Conservation (phyloP, 2,329 filamentous ascomycete species). For the Talaromyces piceae region DNA sequence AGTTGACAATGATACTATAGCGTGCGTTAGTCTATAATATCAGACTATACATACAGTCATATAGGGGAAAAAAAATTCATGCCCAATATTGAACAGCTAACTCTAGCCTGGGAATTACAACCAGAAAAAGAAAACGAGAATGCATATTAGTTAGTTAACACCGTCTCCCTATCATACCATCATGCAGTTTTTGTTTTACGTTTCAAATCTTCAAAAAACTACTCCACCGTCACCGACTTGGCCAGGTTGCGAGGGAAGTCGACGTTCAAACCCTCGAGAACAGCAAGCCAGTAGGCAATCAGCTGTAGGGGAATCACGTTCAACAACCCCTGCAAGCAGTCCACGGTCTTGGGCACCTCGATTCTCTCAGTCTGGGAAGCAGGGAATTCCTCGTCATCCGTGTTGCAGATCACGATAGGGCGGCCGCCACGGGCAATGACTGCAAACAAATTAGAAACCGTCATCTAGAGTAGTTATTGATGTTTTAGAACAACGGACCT, state of each 20-base stretch:
- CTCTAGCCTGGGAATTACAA: background rate
- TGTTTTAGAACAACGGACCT: conserved; percentile 45
- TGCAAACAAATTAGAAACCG: conserved; percentile 33
- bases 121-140: conserved; percentile 4
- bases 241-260: conserved; percentile 98
- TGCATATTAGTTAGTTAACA: background rate
- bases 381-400: conserved; percentile 80
- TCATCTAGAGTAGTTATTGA: background rate
- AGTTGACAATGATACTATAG: background rate
- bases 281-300: conserved; percentile 98
- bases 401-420: conserved; percentile 98
- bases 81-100: background rate
- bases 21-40: background rate
- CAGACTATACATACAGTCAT: background rate
- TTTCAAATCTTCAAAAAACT: conserved; percentile 32
- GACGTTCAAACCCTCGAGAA: conserved; percentile 91
- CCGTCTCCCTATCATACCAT: conserved; percentile 5
- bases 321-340: conserved; percentile 89
- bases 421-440: conserved; percentile 93
- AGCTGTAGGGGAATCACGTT: conserved; percentile 97
- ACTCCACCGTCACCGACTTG: conserved; percentile 99
- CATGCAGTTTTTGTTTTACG: background rate
- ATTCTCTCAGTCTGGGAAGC: conserved; percentile 88
- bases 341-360: conserved; percentile 91
- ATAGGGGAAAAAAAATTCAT: background rate